Conservation (phyloP, 108 stramenopile species). For the Skeletonema menzelii region DNA sequence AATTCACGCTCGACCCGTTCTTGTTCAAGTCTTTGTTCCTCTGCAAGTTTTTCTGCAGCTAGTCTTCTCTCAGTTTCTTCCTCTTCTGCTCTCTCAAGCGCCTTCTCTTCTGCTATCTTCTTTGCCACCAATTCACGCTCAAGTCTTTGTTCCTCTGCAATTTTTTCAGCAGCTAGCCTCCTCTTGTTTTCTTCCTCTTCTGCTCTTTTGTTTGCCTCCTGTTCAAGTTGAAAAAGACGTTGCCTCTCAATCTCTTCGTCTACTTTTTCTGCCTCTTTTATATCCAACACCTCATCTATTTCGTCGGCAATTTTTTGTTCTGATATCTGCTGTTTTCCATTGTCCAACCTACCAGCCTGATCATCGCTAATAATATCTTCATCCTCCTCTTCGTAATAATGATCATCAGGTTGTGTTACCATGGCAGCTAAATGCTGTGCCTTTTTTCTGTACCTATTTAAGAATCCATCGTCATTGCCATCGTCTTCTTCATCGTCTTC, state of each 20-base stretch:
- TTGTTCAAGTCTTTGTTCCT: background rate
- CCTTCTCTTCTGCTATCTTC: slow-evolving; percentile 5
- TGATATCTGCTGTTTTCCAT: background rate
- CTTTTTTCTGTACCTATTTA: slow-evolving; percentile 31
- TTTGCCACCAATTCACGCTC: background rate
- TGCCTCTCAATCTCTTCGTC: slow-evolving; percentile 9
- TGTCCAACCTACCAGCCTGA: background rate
- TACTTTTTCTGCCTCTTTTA: background rate
- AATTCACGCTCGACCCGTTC: background rate
- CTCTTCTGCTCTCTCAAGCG: background rate
- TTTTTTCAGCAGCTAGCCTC: background rate
- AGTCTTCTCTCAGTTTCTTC: slow-evolving; percentile 11
- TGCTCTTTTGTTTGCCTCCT: background rate
- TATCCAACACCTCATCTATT: slow-evolving; percentile 6
- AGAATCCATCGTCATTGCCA: slow-evolving; percentile 5
- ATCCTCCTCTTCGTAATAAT: slow-evolving; percentile 11
- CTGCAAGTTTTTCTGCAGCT: background rate
- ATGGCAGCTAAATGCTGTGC: slow-evolving; percentile 19
- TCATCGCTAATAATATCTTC: background rate
- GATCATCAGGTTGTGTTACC: background rate
- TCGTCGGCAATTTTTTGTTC: background rate
- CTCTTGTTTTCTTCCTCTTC: slow-evolving; percentile 15
- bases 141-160: slow-evolving; percentile 5
- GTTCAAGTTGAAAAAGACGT: background rate
- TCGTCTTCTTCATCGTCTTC: slow-evolving; percentile 19